Percentiles rank a stretch among this genome's conserved stretches.
Evolutionary conservation across 106 monocot species (phyloP).

Genomic region (Chionographis japonica): DNA sequence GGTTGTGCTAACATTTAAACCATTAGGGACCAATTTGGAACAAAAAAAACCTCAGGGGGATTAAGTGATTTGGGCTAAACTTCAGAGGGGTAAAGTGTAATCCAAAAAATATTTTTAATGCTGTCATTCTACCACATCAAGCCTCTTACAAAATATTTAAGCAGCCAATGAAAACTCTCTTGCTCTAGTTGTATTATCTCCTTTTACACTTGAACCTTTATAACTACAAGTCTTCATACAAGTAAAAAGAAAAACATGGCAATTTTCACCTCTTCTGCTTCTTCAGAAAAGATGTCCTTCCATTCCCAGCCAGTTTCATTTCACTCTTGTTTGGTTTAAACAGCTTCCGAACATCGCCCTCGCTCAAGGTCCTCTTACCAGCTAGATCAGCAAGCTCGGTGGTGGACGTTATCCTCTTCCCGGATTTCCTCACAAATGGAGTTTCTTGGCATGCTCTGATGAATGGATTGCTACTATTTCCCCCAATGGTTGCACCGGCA

Average conservation of each 20-base stretch:
- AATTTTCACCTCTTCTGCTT: conserved; percentile 10
- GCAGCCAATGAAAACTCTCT: too few species aligned
- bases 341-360: conserved; percentile 46
- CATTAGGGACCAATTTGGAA: too few species aligned
- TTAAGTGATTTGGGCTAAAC: too few species aligned
- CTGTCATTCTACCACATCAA: too few species aligned
- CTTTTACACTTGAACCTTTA: too few species aligned
- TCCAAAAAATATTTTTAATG: too few species aligned
- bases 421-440: conserved; percentile 27
- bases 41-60: too few species aligned
- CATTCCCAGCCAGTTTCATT: conserved; percentile 5
- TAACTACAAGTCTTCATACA: neutral
- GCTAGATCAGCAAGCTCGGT: conserved; percentile 62
- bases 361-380: conserved; percentile 33
- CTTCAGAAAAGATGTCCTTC: conserved; percentile 19
- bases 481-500: neutral
- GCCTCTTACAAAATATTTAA: too few species aligned
- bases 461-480: conserved; percentile 6
- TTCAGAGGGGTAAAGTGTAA: too few species aligned
- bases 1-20: too few species aligned
- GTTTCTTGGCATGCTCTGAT: conserved; percentile 1
- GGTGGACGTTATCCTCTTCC: conserved; percentile 26
- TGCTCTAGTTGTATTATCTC: too few species aligned
- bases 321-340: conserved; percentile 28
- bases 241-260: neutral